These are phyloP conservation scores for Fonsecaea pugnacius DNA, from an alignment of 2,329 filamentous ascomycete species.

Conservation along the genomic window DNA sequence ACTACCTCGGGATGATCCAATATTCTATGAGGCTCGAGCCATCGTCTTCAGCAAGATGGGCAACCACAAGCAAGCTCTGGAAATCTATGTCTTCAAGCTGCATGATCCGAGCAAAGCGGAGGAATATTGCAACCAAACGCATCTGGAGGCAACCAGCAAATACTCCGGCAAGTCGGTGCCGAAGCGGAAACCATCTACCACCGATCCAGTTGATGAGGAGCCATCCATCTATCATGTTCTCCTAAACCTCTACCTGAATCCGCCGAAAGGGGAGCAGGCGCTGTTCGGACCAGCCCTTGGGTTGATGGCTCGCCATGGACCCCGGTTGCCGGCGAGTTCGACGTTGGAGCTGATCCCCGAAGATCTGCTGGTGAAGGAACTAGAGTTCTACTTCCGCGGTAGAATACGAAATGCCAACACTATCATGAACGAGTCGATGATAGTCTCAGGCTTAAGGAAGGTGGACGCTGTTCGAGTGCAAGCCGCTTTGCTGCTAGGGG, in stretches of 20 bases:
- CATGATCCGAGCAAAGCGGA: slow-evolving; percentile 86
- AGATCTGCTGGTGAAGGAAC: slow-evolving; percentile 73
- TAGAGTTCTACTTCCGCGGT: slow-evolving; percentile 89
- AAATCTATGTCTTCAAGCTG: slow-evolving; percentile 96
- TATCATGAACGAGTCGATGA: slow-evolving; percentile 76
- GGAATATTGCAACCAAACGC: slow-evolving; percentile 89
- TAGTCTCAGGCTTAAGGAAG: slow-evolving; percentile 76
- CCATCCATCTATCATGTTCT: slow-evolving; percentile 91
- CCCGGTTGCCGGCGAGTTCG: slow-evolving; percentile 82
- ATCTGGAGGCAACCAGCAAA: slow-evolving; percentile 61
- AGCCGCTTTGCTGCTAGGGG: slow-evolving; percentile 73
- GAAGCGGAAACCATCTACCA: slow-evolving; percentile 47
- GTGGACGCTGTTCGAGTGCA: slow-evolving; percentile 80
- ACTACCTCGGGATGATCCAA: slow-evolving; percentile 78
- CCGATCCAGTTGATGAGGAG: slow-evolving; percentile 60
- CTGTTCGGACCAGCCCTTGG: slow-evolving; percentile 80
- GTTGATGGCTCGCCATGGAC: slow-evolving; percentile 89
- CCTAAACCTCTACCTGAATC: slow-evolving; percentile 84
- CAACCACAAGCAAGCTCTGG: slow-evolving; percentile 90
- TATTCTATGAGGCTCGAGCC: slow-evolving; percentile 86
- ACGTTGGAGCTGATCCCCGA: slow-evolving; percentile 86
- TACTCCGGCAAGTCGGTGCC: slow-evolving; percentile 43
- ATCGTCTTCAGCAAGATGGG: slow-evolving; percentile 94
- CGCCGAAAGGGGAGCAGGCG: slow-evolving; percentile 71
- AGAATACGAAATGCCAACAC: slow-evolving; percentile 86